A percentile compares a stretch with the other conserved stretches of the same genome.
Evolutionary conservation across 2,329 filamentous ascomycete species (phyloP).

Genomic region (Aureobasidium leucospermi): DNA sequence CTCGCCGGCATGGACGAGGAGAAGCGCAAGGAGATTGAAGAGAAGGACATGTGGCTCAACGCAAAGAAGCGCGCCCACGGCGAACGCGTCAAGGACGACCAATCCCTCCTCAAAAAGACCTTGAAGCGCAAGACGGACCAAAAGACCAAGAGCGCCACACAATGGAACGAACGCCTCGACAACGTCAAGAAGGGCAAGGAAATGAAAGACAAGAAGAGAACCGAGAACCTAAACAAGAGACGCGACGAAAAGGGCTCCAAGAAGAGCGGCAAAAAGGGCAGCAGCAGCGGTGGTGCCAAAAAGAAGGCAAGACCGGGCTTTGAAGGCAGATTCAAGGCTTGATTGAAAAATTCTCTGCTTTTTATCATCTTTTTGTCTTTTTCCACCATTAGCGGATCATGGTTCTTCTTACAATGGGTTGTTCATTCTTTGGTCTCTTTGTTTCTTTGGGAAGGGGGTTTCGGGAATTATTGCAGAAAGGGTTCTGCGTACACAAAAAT

Average conservation of each 20-base stretch:
- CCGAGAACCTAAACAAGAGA: constrained; percentile 56
- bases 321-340: constrained; percentile 53
- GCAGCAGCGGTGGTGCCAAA: constrained; percentile 40
- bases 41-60: constrained; percentile 91
- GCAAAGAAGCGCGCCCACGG: constrained; percentile 84
- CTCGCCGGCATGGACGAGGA: constrained; percentile 66
- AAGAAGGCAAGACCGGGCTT: constrained; percentile 51
- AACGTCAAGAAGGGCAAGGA: constrained; percentile 41
- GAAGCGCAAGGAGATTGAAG: constrained; percentile 78
- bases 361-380: background rate
- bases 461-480: background rate
- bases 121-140: constrained; percentile 84
- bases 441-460: background rate
- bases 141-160: constrained; percentile 87
- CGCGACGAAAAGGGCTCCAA: constrained; percentile 71
- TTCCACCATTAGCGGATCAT: constrained; percentile 3
- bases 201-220: constrained; percentile 43
- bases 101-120: constrained; percentile 81
- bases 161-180: constrained; percentile 54
- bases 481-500: constrained; percentile 2
- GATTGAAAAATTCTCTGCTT: background rate
- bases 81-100: constrained; percentile 82
- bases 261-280: constrained; percentile 67
- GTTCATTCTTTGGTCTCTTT: background rate
- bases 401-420: background rate